Evolutionary conservation across 257 asterid species (phyloP), one percentile per base, ranked within the genome.

Genomic region (Fraxinus americana): DNA sequence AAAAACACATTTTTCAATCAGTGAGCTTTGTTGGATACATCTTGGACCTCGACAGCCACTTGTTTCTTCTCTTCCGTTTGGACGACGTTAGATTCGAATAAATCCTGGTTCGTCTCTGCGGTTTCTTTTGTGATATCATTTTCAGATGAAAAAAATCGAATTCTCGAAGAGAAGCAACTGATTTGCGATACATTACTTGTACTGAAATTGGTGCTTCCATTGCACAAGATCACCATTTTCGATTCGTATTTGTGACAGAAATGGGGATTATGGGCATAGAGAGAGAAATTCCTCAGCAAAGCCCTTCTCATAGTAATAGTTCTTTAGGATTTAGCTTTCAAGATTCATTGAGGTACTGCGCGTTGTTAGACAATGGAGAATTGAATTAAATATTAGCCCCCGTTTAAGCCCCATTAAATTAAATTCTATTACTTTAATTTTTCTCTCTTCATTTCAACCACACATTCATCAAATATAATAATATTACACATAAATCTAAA

Each of bases 81-180:
- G 85, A 10, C 29, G 63, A 67, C 36, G 74, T 41, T 72, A 66
- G 80, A 36, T 67, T 80, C 75, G 75, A 73, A 36, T 1, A 84
- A 10, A 45, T 83, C 77, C 65, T 86, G 77, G 77, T 50, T 75
- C 72, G 81, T 10, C 23, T 67, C 74, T 10, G 79, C 23, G 27
- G 11, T 79, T 29, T 67, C 70, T 35, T 19, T 78, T 8, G 80
- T 43, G 45, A 78, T 54, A 63, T 71, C 96, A 84, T 86, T 81
- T 34, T 86, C 90, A 41, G 90, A 84, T 6, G 96, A 90, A 78
- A 89, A 91, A 82, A 83, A 90, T 14, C 91, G 86, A 52, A 86
- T 14, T 41, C 77, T 75, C 43, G 89, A 67, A 23, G 86, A 73
- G 29, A 87, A 45, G 57, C 65, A 38, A 74, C 48, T 48, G 74